Evolutionary conservation across 2,329 filamentous ascomycete species (phyloP).

Genomic region (Ceratocystis colombiana): DNA sequence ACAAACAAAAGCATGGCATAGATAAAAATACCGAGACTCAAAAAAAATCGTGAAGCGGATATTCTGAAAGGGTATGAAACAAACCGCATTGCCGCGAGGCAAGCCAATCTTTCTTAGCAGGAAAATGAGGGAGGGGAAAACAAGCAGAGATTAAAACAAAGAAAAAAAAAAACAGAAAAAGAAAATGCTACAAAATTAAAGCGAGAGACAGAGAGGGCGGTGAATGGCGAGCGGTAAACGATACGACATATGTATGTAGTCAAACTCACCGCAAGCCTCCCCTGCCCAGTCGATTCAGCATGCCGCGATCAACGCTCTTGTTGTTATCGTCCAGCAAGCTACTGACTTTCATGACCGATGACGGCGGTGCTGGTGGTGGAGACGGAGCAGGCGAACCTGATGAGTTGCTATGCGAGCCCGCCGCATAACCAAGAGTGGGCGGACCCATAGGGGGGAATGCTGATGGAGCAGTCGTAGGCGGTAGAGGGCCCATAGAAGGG

Average conservation of each 20-base stretch:
- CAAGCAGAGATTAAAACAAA: not conserved
- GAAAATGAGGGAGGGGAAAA: conserved; percentile 10
- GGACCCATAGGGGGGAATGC: not conserved
- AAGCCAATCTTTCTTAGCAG: conserved; percentile 18
- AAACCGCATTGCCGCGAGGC: conserved; percentile 8
- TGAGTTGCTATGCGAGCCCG: not conserved
- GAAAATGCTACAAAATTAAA: not conserved
- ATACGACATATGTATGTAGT: not conserved
- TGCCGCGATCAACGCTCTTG: conserved; percentile 21
- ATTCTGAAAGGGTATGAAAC: conserved; percentile 18
- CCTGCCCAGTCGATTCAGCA: conserved; percentile 21
- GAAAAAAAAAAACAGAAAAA: not conserved
- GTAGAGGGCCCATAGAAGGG: conserved; percentile 13
- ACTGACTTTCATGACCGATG: conserved; percentile 9
- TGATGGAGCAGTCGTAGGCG: not conserved
- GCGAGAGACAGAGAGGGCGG: not conserved
- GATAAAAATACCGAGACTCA: conserved; percentile 1
- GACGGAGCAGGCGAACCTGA: conserved; percentile 6
- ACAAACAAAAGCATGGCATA: conserved; percentile 16
- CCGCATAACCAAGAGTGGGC: not conserved
- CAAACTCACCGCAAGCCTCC: conserved; percentile 4
- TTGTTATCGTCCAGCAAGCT: conserved; percentile 16
- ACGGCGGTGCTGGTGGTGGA: not conserved
- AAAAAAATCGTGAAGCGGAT: conserved; percentile 17
- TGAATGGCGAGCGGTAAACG: too few relatives aligned